Evolutionary conservation across 345 rosid species (phyloP).

Genomic region (Linum usitatissimum): DNA sequence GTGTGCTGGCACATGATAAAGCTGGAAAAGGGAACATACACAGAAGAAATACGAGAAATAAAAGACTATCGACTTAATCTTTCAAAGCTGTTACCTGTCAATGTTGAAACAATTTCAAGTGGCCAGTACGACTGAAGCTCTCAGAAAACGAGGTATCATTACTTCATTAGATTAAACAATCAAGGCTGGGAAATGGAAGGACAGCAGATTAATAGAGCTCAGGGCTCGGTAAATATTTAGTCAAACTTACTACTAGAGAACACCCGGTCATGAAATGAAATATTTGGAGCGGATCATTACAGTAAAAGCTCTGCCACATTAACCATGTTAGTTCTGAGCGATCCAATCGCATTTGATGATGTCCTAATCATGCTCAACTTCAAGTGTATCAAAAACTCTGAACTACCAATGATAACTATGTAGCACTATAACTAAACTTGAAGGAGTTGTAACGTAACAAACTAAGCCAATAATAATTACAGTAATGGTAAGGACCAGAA

Average conservation of each 20-base stretch:
- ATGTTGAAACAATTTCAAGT: neutral
- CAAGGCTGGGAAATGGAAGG: neutral
- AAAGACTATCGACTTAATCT: neutral
- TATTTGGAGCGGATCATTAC: neutral
- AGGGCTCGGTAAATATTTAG: too few species aligned
- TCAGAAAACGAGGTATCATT: neutral
- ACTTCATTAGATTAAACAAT: neutral
- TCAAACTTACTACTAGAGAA: too few species aligned
- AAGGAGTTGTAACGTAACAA: neutral
- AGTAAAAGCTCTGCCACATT: neutral
- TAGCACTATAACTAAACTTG: too few species aligned
- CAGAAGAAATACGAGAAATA: neutral
- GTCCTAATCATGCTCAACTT: neutral
- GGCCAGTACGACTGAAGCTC: neutral
- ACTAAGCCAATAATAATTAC: neutral
- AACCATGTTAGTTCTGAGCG: constrained; percentile 9
- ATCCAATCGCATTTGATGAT: constrained; percentile 76
- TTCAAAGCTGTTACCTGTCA: neutral
- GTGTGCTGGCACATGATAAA: neutral
- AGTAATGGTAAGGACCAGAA: neutral
- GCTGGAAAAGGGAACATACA: neutral
- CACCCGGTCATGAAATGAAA: neutral
- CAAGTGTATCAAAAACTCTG: too few species aligned
- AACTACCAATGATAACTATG: too few species aligned
- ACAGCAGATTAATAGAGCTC: neutral